Base-by-base conservation (phyloP, 805 yeast species). In the Jamesozyma hellenica region DNA sequence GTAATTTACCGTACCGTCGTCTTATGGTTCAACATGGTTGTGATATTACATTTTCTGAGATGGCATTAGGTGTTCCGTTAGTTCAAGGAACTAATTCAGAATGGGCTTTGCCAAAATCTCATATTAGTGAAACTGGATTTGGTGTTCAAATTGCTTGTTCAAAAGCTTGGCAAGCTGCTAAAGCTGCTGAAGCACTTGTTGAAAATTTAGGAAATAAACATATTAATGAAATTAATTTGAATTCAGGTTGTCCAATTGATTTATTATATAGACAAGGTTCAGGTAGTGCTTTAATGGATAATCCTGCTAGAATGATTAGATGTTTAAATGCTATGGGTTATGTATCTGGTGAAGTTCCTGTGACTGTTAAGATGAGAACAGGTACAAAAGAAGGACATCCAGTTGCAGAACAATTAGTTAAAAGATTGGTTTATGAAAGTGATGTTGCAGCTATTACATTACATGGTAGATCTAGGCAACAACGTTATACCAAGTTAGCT, bases 221-320 rank as follows among this genome's bases (percentile, higher is more conserved):
- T 42, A 75, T 82, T n/a, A 73, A 81, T 25, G 97, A 92, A 55
- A 67, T 92, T 47, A 92, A 92, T 58, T 71, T 92, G 53, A 92
- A 92, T 63, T 82, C 95, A 56, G 99, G 99, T 2, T 92, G 99
- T 61, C 99, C 99, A 13, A 92, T 92, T 49, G 98, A 94, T 58
- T 70, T 92, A 51, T 67, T 92, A n/a, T 92, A 79, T 61, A 75
- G 90, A 49, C 86, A 83, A 56, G 99, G 99, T 31, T 94, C 94
- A 45, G 99, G 99, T 2, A 79, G 94, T 28, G 97, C 95, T 0
- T 70, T 92, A 40, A 65, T 92, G 70, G 96, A 87, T 46, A 86
- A 83, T 52, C 94, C 95, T 9, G 79, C 94, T 3, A 76, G 84
- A 53, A 64, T 88, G 63, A 56, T 82, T 32, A 71, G 94, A 47